phyloP scores from a whole-genome alignment of 768 basidiomycete genomes.

The Leccinum disarticulatum region DNA sequence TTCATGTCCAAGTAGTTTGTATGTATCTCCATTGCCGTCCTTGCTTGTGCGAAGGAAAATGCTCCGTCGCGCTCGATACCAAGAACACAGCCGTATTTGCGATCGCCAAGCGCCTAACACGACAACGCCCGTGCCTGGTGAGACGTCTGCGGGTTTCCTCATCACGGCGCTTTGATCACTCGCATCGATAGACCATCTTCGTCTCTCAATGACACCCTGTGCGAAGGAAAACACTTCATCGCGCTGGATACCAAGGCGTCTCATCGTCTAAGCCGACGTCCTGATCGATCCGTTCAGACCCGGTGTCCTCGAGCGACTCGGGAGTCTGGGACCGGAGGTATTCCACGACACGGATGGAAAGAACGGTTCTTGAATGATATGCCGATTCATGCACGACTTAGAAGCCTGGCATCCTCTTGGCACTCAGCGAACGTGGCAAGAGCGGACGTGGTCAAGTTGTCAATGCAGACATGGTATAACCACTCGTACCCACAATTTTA shows the following conservation, averaged over 20 bases:
- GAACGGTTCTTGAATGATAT: conserved; percentile 53
- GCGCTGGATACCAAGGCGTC: conserved; percentile 64
- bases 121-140: conserved; percentile 46
- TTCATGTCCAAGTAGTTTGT: too few species aligned
- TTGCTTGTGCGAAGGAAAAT: conserved; percentile 61
- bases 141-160: conserved; percentile 70
- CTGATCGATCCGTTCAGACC: conserved; percentile 84
- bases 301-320: conserved; percentile 76
- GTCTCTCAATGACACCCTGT: conserved; percentile 49
- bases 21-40: too few species aligned
- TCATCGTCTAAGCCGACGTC: conserved; percentile 71
- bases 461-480: conserved; percentile 68
- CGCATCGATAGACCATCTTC: conserved; percentile 66
- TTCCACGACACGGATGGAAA: conserved; percentile 53
- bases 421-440: conserved; percentile 62
- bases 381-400: conserved; percentile 72
- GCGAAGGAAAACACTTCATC: conserved; percentile 75
- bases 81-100: conserved; percentile 60
- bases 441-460: conserved; percentile 76
- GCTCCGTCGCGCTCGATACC: conserved; percentile 68
- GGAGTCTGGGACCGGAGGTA: conserved; percentile 65
- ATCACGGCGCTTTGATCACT: conserved; percentile 75
- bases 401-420: conserved; percentile 76
- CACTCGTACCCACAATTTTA: background rate
- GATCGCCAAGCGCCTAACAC: conserved; percentile 48